These are phyloP conservation scores for Puccinia novopanici DNA, from an alignment of 1,284 basidiomycete genomes.

Conservation along the genomic window DNA sequence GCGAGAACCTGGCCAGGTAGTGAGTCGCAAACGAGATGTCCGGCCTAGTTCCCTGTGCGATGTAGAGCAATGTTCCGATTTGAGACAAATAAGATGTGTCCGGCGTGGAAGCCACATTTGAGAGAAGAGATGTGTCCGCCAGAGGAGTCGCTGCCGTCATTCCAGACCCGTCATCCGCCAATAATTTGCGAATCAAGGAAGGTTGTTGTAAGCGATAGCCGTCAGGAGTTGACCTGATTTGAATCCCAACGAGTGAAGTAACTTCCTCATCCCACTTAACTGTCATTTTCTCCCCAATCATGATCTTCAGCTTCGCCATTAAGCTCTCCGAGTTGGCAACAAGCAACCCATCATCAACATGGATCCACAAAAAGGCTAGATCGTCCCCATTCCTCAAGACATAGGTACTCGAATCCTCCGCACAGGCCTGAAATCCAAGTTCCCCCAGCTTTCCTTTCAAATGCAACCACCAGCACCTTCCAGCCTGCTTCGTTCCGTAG, in stretches of 20 bases:
- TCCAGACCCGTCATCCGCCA: background rate
- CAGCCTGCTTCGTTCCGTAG: background rate
- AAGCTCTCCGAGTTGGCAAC: background rate
- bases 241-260: background rate
- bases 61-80: background rate
- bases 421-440: background rate
- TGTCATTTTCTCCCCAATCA: background rate
- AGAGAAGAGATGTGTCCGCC: background rate
- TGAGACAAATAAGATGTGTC: background rate
- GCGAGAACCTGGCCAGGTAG: background rate
- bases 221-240: background rate
- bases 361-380: background rate
- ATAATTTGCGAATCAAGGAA: background rate
- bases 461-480: background rate
- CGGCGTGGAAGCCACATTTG: background rate
- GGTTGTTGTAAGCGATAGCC: background rate
- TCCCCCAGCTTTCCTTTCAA: background rate
- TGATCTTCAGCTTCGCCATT: background rate
- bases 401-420: slow-evolving; percentile 1
- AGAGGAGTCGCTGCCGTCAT: background rate
- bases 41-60: background rate
- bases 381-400: background rate
- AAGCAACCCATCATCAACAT: background rate
- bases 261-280: background rate
- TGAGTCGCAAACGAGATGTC: background rate